phyloP scores from a whole-genome alignment of 2,329 filamentous ascomycete genomes.

The Ophiostoma pallidulum region DNA sequence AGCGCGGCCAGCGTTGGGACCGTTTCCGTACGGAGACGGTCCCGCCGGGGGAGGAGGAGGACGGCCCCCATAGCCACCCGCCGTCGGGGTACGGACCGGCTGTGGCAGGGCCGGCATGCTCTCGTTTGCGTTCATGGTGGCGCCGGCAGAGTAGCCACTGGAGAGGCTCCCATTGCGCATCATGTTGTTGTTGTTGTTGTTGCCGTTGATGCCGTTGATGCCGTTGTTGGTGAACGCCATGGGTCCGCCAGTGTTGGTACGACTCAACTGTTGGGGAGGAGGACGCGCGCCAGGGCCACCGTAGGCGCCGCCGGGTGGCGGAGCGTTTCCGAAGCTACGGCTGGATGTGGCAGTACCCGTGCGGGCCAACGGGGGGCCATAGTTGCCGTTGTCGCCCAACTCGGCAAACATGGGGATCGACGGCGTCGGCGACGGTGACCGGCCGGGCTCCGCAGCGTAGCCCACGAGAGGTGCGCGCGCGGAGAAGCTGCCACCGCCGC shows the following conservation, averaged over 20 bases:
- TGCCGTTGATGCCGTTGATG: no score
- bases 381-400: conserved; percentile 10
- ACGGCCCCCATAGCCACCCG: background rate
- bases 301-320: conserved; percentile 10
- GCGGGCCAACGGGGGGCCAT: conserved; percentile 17
- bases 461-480: conserved; percentile 23
- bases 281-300: background rate
- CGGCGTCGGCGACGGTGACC: conserved; percentile 22
- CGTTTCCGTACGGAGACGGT: no score
- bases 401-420: conserved; percentile 13
- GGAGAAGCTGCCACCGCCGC: conserved; percentile 20
- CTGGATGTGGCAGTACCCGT: conserved; percentile 20
- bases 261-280: conserved; percentile 15
- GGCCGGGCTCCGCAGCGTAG: conserved; percentile 24
- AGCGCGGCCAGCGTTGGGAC: no score
- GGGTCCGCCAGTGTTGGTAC: conserved; percentile 21
- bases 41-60: no score
- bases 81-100: background rate
- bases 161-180: background rate
- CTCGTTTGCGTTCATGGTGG: background rate
- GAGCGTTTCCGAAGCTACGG: conserved; percentile 20
- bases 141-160: background rate
- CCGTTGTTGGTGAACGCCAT: conserved; percentile 10
- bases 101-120: background rate
- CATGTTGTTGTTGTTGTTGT: conserved; percentile 1